Evolutionary conservation across 257 asterid genomes (phyloP).

Genomic region (Solanum ossicruentum): DNA sequence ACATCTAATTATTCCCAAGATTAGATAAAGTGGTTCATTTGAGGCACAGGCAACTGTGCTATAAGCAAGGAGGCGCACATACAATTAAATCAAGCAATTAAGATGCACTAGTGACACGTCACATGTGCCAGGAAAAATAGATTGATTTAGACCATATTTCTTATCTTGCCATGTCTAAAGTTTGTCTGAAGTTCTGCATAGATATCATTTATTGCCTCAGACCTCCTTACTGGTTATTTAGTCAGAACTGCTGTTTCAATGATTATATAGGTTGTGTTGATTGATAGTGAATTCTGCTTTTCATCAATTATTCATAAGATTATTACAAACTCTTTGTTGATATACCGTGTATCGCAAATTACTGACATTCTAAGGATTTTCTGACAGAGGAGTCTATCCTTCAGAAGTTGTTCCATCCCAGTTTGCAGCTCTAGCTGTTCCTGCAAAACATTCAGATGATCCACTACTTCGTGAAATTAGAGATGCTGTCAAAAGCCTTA

Average conservation of each 20-base stretch:
- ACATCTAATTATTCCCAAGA: neutral
- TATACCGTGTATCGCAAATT: neutral
- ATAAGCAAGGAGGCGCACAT: neutral
- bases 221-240: neutral
- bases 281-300: neutral
- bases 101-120: neutral
- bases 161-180: neutral
- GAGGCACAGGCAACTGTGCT: neutral
- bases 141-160: neutral
- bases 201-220: neutral
- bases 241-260: neutral
- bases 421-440: constrained; percentile 12
- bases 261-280: neutral
- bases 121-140: neutral
- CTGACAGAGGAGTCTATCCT: constrained; percentile 72
- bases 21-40: neutral
- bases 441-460: constrained; percentile 4
- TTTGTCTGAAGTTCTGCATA: neutral
- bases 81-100: neutral
- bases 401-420: constrained; percentile 50
- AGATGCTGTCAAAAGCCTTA: constrained; percentile 29
- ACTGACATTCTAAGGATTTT: constrained; percentile 9
- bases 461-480: constrained; percentile 23
- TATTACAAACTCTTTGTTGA: neutral
- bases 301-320: neutral